phyloP scores from a whole-genome alignment of 345 rosid genomes.

The Citropsis articulata region DNA sequence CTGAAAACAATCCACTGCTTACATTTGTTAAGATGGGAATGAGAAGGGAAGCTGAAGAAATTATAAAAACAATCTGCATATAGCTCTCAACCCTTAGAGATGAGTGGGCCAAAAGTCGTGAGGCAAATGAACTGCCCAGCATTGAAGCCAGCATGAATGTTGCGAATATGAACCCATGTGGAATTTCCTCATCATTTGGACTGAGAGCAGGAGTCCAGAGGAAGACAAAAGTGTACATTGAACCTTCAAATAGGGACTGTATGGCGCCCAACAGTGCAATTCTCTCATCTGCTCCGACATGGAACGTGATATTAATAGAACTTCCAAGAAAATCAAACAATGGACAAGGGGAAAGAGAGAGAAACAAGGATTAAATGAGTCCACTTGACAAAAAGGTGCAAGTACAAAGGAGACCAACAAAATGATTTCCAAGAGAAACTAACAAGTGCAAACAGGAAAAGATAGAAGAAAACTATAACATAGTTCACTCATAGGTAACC shows the following conservation, averaged over 20 bases:
- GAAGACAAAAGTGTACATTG: slow-evolving; percentile 96
- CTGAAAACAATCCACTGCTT: slow-evolving; percentile 12
- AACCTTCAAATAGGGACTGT: slow-evolving; percentile 96
- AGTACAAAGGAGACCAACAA: too few species aligned
- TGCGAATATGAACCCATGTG: slow-evolving; percentile 93
- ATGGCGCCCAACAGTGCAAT: slow-evolving; percentile 90
- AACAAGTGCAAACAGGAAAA: not conserved
- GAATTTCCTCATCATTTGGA: slow-evolving; percentile 88
- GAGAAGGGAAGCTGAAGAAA: slow-evolving; percentile 71
- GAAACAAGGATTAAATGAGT: not conserved
- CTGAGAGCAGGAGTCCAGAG: slow-evolving; percentile 98
- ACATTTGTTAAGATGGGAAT: slow-evolving; percentile 81
- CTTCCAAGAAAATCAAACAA: not conserved
- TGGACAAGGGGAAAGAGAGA: not conserved
- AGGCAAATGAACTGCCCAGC: slow-evolving; percentile 94
- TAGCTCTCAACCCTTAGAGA: slow-evolving; percentile 74
- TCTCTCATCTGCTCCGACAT: slow-evolving; percentile 67
- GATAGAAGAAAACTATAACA: not conserved
- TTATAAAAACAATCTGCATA: slow-evolving; percentile 82
- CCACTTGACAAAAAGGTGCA: too few species aligned
- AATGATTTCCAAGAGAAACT: not conserved
- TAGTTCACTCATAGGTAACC: not conserved
- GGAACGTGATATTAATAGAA: slow-evolving; percentile 16
- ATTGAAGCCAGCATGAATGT: slow-evolving; percentile 95
- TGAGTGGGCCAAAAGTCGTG: slow-evolving; percentile 72